These are phyloP conservation scores for Bipolaris gigantea DNA, from an alignment of 2,329 filamentous ascomycete genomes.

Conservation along the genomic window DNA sequence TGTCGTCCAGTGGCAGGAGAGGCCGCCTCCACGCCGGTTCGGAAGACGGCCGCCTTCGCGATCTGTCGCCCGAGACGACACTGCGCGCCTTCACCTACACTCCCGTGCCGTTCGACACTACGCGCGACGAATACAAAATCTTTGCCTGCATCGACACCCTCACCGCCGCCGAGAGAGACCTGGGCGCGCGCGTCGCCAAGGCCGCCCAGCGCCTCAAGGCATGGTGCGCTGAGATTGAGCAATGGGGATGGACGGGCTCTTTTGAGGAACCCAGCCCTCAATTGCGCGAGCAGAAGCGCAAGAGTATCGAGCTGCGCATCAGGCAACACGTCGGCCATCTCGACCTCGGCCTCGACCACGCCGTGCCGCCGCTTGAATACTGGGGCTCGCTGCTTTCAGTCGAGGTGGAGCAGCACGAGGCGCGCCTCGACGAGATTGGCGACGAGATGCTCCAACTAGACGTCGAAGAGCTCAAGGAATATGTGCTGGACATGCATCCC, in stretches of 20 bases:
- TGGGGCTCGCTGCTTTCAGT: slow-evolving; percentile 70
- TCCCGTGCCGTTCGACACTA: slow-evolving; percentile 49
- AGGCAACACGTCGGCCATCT: slow-evolving; percentile 30
- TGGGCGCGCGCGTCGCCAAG: slow-evolving; percentile 70
- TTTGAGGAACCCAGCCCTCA: slow-evolving; percentile 48
- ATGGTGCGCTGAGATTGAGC: slow-evolving; percentile 73
- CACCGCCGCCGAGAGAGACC: slow-evolving; percentile 67
- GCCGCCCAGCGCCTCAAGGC: slow-evolving; percentile 71
- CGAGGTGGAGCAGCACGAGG: slow-evolving; percentile 69
- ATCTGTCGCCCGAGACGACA: slow-evolving; percentile 47
- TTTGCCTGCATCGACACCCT: slow-evolving; percentile 63
- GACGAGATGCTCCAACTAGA: slow-evolving; percentile 69
- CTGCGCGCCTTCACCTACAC: slow-evolving; percentile 49
- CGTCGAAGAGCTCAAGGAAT: slow-evolving; percentile 85
- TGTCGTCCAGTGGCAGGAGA: slow-evolving; percentile 38
- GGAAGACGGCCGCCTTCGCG: slow-evolving; percentile 40
- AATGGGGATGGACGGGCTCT: slow-evolving; percentile 61
- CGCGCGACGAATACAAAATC: slow-evolving; percentile 46
- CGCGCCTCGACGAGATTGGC: slow-evolving; percentile 72
- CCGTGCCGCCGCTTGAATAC: slow-evolving; percentile 51
- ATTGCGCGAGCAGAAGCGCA: slow-evolving; percentile 29
- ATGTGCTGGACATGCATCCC: slow-evolving; percentile 79
- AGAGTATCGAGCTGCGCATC: slow-evolving; percentile 38
- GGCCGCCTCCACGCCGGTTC: slow-evolving; percentile 29
- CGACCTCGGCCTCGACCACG: slow-evolving; percentile 24